Evolutionary conservation across 2,329 filamentous ascomycete species (phyloP).

Genomic region (Aureobasidium sp.): DNA sequence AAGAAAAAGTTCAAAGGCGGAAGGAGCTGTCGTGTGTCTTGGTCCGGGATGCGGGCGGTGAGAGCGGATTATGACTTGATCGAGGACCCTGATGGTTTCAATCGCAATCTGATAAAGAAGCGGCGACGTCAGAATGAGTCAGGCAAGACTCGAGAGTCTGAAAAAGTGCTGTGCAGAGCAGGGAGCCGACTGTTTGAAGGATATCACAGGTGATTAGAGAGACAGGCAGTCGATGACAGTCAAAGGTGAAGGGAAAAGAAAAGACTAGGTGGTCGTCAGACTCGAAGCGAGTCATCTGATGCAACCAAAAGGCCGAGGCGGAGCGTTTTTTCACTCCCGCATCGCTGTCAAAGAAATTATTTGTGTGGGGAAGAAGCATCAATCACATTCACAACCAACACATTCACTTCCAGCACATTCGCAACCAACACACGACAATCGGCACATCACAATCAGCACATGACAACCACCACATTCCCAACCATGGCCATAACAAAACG

Average conservation of each 20-base stretch:
- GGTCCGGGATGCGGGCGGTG: background rate
- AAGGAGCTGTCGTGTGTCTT: background rate
- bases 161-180: background rate
- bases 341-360: background rate
- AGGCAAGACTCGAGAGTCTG: background rate
- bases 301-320: background rate
- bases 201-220: background rate
- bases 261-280: background rate
- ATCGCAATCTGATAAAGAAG: background rate
- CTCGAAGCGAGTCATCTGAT: slow-evolving; percentile 10
- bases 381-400: background rate
- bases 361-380: background rate
- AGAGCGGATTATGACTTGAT: background rate
- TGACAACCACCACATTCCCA: background rate
- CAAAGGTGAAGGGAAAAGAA: background rate
- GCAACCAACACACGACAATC: background rate
- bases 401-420: background rate
- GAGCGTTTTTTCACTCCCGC: background rate
- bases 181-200: background rate
- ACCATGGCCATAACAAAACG: slow-evolving; percentile 7
- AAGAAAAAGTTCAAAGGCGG: no score
- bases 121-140: background rate
- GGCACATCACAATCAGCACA: background rate
- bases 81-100: slow-evolving; percentile 5
- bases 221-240: no score